phyloP scores from a whole-genome alignment of 1,284 basidiomycete species.

The Melampsora medusae region DNA sequence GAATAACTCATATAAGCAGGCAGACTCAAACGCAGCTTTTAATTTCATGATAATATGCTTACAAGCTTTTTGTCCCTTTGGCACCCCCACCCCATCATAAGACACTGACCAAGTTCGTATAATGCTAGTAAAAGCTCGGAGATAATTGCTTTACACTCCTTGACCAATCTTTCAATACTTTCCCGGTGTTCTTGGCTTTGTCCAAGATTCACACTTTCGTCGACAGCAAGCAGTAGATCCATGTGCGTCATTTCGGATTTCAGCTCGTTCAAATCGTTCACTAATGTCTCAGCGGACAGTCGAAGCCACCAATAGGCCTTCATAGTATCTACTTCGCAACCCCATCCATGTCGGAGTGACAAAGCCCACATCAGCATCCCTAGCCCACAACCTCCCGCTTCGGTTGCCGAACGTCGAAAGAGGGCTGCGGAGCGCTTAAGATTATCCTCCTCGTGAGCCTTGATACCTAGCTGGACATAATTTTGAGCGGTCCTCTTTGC shows the following conservation, averaged over 20 bases:
- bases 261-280: slow-evolving; percentile 12
- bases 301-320: slow-evolving; percentile 40
- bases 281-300: slow-evolving; percentile 27
- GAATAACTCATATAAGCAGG: not conserved
- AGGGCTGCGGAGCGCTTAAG: slow-evolving; percentile 26
- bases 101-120: slow-evolving; percentile 44
- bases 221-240: slow-evolving; percentile 10
- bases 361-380: slow-evolving; percentile 44
- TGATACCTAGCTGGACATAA: slow-evolving; percentile 20
- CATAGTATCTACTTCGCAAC: slow-evolving; percentile 27
- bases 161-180: not conserved
- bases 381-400: slow-evolving; percentile 28
- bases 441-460: slow-evolving; percentile 39
- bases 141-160: slow-evolving; percentile 27
- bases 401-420: slow-evolving; percentile 31
- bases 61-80: slow-evolving; percentile 30
- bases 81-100: slow-evolving; percentile 43
- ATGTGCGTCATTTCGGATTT: slow-evolving; percentile 27
- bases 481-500: not conserved
- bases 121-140: slow-evolving; percentile 31
- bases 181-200: not conserved
- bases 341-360: slow-evolving; percentile 39
- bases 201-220: slow-evolving; percentile 9
- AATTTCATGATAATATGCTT: not conserved
- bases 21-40: not conserved